Percentiles rank a stretch among this genome's conserved stretches.
phyloP scores from a whole-genome alignment of 306 rosid genomes.

The Rosa persica region DNA sequence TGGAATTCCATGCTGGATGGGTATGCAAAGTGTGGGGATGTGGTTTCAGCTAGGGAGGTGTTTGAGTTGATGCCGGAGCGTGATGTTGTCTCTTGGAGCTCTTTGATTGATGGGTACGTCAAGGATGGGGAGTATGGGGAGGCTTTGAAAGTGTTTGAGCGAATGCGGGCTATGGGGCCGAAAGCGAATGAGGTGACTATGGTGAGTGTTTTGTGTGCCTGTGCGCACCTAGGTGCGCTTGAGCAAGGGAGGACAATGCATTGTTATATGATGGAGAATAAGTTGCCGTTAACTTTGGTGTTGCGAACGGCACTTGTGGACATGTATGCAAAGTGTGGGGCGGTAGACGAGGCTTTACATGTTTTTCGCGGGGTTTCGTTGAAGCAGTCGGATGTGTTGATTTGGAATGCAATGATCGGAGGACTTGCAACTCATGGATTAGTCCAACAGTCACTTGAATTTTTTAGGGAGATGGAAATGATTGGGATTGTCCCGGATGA shows the following conservation, averaged over 20 bases:
- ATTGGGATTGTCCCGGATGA: slow-evolving; percentile 60
- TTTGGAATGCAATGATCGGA: slow-evolving; percentile 81
- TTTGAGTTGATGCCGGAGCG: slow-evolving; percentile 60
- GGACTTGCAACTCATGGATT: slow-evolving; percentile 77
- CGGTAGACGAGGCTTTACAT: slow-evolving; percentile 59
- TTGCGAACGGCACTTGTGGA: slow-evolving; percentile 75
- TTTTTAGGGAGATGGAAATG: slow-evolving; percentile 57
- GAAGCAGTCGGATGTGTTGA: slow-evolving; percentile 56
- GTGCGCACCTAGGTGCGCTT: slow-evolving; percentile 72
- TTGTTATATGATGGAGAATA: slow-evolving; percentile 42
- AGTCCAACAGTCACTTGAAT: slow-evolving; percentile 48
- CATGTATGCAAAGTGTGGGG: slow-evolving; percentile 90
- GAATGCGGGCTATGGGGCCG: not conserved
- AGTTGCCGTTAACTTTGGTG: slow-evolving; percentile 52
- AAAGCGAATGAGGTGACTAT: slow-evolving; percentile 1
- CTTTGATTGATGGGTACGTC: slow-evolving; percentile 29
- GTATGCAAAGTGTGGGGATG: slow-evolving; percentile 65
- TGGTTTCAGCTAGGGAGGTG: slow-evolving; percentile 49
- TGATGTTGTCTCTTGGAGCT: slow-evolving; percentile 82
- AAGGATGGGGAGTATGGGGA: slow-evolving; percentile 5
- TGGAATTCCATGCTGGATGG: slow-evolving; percentile 86
- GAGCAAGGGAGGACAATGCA: slow-evolving; percentile 62
- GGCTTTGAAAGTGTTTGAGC: not conserved
- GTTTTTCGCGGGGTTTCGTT: slow-evolving; percentile 43
- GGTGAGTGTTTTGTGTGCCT: slow-evolving; percentile 64